phyloP scores from a whole-genome alignment of 2,329 filamentous ascomycete species.

The Sporothrix euskadiensis region DNA sequence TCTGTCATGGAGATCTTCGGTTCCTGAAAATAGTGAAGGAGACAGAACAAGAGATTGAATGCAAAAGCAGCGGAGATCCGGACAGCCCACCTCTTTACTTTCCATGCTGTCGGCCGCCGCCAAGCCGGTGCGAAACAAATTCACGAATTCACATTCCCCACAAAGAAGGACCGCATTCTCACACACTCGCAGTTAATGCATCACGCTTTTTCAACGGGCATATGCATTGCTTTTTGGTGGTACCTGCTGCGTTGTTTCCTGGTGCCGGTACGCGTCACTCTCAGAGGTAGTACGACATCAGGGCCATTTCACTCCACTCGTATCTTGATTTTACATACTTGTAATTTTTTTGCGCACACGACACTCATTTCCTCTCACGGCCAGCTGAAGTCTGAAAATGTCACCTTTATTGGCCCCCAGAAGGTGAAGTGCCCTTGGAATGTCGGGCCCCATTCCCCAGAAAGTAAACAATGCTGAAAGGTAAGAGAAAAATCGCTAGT shows the following conservation, averaged over 20 bases:
- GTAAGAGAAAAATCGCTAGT: neutral
- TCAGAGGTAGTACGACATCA: neutral
- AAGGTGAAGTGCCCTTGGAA: neutral
- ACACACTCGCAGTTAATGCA: neutral
- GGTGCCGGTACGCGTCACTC: conserved; percentile 9
- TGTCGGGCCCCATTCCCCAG: neutral
- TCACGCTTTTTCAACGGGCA: neutral
- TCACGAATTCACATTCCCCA: neutral
- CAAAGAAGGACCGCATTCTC: neutral
- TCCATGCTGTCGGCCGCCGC: neutral
- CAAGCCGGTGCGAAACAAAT: neutral
- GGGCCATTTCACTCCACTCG: neutral
- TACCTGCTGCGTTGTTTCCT: neutral
- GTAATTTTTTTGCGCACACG: neutral
- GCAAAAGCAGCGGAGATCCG: conserved; percentile 12
- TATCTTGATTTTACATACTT: neutral
- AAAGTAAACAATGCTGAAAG: neutral
- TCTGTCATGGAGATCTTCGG: neutral
- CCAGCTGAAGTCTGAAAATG: too few species aligned
- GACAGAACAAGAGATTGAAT: neutral
- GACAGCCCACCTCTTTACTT: neutral
- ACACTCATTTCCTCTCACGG: neutral
- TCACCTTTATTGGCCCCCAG: neutral
- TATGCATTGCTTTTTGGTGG: conserved; percentile 3
- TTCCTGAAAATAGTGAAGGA: neutral